Evolutionary conservation across 352 stramenopile species (phyloP).

Genomic region (Pythium brassicae): DNA sequence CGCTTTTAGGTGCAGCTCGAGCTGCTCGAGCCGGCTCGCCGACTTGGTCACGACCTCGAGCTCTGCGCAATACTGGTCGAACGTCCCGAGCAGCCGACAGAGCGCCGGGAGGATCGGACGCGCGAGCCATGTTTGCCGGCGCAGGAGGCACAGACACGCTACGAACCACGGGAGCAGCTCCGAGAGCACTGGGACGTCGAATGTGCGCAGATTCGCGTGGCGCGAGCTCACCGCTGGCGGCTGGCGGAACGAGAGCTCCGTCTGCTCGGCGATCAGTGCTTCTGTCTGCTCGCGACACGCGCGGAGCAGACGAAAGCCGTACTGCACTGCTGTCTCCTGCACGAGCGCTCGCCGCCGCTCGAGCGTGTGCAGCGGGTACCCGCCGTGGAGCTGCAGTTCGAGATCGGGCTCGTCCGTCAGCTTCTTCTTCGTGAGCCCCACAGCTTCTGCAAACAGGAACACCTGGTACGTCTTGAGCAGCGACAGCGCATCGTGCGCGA

Average conservation of each 20-base stretch:
- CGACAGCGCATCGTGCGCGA: slow-evolving; percentile 37
- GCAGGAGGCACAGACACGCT: slow-evolving; percentile 71
- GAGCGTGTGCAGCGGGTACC: not conserved
- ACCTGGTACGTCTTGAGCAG: slow-evolving; percentile 77
- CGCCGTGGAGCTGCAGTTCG: not conserved
- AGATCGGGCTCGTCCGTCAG: slow-evolving; percentile 4
- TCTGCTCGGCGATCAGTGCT: slow-evolving; percentile 37
- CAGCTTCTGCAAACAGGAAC: slow-evolving; percentile 66
- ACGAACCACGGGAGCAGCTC: slow-evolving; percentile 76
- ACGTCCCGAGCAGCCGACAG: slow-evolving; percentile 49
- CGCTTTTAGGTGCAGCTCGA: slow-evolving; percentile 59
- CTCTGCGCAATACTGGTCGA: slow-evolving; percentile 78
- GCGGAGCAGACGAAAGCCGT: slow-evolving; percentile 60
- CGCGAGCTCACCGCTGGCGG: slow-evolving; percentile 16
- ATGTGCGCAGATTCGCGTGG: slow-evolving; percentile 33
- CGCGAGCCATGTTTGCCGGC: slow-evolving; percentile 75
- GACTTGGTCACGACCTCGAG: slow-evolving; percentile 55
- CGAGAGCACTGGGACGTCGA: slow-evolving; percentile 49
- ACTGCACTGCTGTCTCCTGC: slow-evolving; percentile 67
- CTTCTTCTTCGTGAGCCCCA: slow-evolving; percentile 56
- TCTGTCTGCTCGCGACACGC: slow-evolving; percentile 51
- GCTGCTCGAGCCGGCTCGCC: slow-evolving; percentile 51
- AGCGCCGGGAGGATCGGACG: slow-evolving; percentile 62
- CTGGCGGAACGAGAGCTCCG: slow-evolving; percentile 43
- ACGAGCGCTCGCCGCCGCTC: slow-evolving; percentile 36